Percentiles rank a stretch among this genome's conserved stretches.
These are phyloP conservation scores for Penicillium palitans DNA, from an alignment of 2,329 filamentous ascomycete species.

Conservation along the genomic window DNA sequence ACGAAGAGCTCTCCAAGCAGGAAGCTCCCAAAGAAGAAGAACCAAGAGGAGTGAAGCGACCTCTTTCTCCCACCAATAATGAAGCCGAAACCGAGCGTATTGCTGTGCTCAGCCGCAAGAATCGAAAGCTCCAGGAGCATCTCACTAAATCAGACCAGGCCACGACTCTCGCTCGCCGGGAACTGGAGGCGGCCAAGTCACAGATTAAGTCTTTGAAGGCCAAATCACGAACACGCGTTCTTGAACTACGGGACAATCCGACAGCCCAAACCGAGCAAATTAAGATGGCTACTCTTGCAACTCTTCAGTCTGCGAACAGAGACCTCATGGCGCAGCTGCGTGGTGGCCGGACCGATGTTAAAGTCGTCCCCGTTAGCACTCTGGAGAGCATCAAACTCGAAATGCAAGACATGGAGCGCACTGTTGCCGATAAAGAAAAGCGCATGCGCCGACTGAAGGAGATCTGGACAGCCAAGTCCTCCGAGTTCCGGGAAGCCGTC, in stretches of 20 bases:
- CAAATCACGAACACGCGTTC: constrained; percentile 73
- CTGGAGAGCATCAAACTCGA: constrained; percentile 75
- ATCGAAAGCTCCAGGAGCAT: constrained; percentile 79
- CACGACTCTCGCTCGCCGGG: constrained; percentile 69
- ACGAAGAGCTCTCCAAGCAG: constrained; percentile 68
- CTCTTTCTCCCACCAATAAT: constrained; percentile 57
- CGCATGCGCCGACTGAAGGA: constrained; percentile 82
- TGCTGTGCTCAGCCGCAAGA: constrained; percentile 82
- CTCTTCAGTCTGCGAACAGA: constrained; percentile 78
- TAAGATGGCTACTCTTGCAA: constrained; percentile 75
- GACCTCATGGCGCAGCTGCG: constrained; percentile 75
- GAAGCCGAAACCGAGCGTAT: constrained; percentile 67
- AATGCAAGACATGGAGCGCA: constrained; percentile 69
- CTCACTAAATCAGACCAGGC: constrained; percentile 68
- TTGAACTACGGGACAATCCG: constrained; percentile 88
- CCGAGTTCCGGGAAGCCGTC: constrained; percentile 94
- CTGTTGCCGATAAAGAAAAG: constrained; percentile 72
- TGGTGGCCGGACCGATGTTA: constrained; percentile 48
- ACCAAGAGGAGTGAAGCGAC: constrained; percentile 61
- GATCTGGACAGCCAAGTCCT: constrained; percentile 86
- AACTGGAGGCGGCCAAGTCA: constrained; percentile 69
- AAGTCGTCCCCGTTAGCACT: constrained; percentile 73
- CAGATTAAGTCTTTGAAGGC: constrained; percentile 69
- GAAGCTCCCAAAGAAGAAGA: constrained; percentile 52
- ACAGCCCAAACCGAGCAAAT: constrained; percentile 82